A percentile compares a stretch with the other conserved stretches of the same genome.
Conservation (phyloP, 2,329 filamentous ascomycete genomes). For the Fusarium sp. region DNA sequence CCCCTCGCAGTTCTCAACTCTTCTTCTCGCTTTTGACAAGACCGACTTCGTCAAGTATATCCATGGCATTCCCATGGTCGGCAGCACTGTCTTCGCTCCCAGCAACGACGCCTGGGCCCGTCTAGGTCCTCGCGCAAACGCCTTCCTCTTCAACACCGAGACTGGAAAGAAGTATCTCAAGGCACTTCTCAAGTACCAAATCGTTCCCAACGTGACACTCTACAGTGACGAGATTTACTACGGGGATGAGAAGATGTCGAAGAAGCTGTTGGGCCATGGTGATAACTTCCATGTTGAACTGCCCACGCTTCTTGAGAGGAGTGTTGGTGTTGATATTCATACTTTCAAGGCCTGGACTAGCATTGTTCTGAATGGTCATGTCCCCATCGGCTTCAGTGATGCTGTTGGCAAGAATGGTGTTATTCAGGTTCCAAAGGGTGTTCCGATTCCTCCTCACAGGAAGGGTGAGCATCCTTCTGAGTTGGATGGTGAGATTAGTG, state of each 20-base stretch:
- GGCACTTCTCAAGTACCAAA: constrained; percentile 83
- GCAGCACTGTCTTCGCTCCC: constrained; percentile 85
- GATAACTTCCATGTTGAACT: constrained; percentile 73
- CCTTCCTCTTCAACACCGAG: constrained; percentile 84
- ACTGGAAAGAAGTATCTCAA: constrained; percentile 81
- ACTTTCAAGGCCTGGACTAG: constrained; percentile 75
- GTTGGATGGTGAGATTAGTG: constrained; percentile 42
- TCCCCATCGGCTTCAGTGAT: constrained; percentile 75
- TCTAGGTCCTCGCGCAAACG: constrained; percentile 78
- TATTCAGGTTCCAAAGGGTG: constrained; percentile 79
- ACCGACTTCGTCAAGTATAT: constrained; percentile 76
- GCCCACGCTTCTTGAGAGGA: constrained; percentile 76
- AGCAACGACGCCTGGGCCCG: constrained; percentile 83
- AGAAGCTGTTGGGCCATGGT: constrained; percentile 37
- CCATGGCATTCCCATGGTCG: constrained; percentile 66
- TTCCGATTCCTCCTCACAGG: constrained; percentile 81
- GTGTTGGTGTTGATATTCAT: constrained; percentile 78
- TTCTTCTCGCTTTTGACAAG: constrained; percentile 79
- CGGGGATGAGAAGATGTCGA: constrained; percentile 44
- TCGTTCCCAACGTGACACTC: constrained; percentile 79
- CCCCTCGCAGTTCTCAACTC: constrained; percentile 82
- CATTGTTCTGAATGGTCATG: constrained; percentile 82
- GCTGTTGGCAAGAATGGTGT: constrained; percentile 83
- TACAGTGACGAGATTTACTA: constrained; percentile 87
- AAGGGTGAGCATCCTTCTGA: constrained; percentile 21